phyloP scores from a whole-genome alignment of 306 rosid genomes.

The Vigna nakashimae region DNA sequence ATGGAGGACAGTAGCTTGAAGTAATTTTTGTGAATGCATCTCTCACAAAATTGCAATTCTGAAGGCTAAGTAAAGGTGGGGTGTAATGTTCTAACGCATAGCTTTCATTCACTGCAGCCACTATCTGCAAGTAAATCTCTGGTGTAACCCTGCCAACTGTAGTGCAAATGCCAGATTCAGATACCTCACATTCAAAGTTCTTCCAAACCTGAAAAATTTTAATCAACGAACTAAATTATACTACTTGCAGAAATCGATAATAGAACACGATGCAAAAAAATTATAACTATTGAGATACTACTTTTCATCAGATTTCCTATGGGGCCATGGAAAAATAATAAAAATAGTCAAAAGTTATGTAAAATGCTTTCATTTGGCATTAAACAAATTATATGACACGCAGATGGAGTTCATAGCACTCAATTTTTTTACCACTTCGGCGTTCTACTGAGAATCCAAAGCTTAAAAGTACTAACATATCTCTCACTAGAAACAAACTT shows the following conservation, averaged over 20 bases:
- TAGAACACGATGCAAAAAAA: too few relatives aligned
- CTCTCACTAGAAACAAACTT: neutral
- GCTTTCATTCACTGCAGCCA: constrained; percentile 84
- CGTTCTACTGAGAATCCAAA: constrained; percentile 21
- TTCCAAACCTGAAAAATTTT: constrained; percentile 80
- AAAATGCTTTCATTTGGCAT: too few relatives aligned
- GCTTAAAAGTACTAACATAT: constrained; percentile 7
- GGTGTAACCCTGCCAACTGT: constrained; percentile 88
- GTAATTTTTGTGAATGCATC: constrained; percentile 81
- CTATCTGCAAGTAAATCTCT: constrained; percentile 66
- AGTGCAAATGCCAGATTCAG: constrained; percentile 65
- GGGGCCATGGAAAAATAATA: too few relatives aligned
- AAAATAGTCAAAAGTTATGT: too few relatives aligned
- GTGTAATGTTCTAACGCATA: constrained; percentile 92
- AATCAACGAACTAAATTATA: neutral
- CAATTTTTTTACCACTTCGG: constrained; percentile 22
- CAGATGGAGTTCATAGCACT: neutral
- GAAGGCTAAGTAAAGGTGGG: constrained; percentile 82
- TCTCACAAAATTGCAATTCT: constrained; percentile 92
- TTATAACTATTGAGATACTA: too few relatives aligned
- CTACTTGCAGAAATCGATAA: too few relatives aligned
- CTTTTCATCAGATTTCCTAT: too few relatives aligned
- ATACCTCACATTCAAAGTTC: constrained; percentile 70
- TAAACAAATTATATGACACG: neutral
- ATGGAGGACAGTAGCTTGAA: constrained; percentile 76